These are phyloP conservation scores for Zygotorulaspora danielsina DNA, from an alignment of 805 yeast genomes.

Conservation along the genomic window DNA sequence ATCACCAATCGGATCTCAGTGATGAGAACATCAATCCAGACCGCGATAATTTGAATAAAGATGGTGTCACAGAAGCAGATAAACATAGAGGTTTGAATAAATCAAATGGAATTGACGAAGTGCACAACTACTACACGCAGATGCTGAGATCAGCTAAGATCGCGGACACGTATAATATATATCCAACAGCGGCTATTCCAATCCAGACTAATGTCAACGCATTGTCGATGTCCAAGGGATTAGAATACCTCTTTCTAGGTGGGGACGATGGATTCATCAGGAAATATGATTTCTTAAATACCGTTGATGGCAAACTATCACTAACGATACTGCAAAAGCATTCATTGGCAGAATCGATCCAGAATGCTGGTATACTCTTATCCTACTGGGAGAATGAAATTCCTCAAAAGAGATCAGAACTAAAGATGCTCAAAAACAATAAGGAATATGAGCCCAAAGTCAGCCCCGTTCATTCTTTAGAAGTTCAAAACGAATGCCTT, in stretches of 20 bases:
- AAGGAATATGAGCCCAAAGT: constrained; percentile 50
- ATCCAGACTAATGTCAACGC: constrained; percentile 76
- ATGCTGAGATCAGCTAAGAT: constrained; percentile 43
- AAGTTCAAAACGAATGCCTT: constrained; percentile 72
- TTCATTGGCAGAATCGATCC: constrained; percentile 77
- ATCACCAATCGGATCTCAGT: too few species aligned
- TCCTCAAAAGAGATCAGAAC: constrained; percentile 52
- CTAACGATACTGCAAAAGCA: constrained; percentile 90
- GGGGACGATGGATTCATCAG: constrained; percentile 94
- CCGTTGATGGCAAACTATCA: constrained; percentile 82
- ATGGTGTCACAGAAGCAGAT: constrained; percentile 9
- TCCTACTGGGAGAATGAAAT: constrained; percentile 97
- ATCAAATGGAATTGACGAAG: constrained; percentile 23
- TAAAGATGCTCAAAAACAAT: constrained; percentile 31
- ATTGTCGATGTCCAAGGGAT: constrained; percentile 70
- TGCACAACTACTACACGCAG: constrained; percentile 34
- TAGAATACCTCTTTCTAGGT: constrained; percentile 86
- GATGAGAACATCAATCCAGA: constrained; percentile 24
- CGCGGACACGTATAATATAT: constrained; percentile 60
- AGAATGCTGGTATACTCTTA: constrained; percentile 74
- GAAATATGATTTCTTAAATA: constrained; percentile 78
- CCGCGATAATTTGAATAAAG: constrained; percentile 13
- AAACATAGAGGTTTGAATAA: constrained; percentile 21
- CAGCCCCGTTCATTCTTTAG: constrained; percentile 86
- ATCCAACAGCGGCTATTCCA: constrained; percentile 85